Base-by-base conservation (phyloP, 768 basidiomycete genomes). In the Tylopilus subfusipes region DNA sequence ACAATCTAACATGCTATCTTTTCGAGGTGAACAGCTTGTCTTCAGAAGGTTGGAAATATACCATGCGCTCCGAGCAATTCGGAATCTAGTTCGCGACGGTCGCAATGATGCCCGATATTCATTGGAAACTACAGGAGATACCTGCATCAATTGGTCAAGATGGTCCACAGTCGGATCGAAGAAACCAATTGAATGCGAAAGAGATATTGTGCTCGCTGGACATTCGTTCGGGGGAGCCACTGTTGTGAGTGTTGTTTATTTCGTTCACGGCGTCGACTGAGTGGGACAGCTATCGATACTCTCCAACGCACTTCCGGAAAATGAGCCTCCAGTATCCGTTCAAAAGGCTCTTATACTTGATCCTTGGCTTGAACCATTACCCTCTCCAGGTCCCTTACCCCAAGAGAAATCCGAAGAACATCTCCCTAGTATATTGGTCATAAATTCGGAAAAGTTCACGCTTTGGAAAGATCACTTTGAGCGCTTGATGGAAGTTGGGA, bases 311-410 rank as follows among this genome's bases (percentile, higher is more conserved):
- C 76, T 83, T 7, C 75, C 78, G 18, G 66, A 67, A 25, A 68
- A 68, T 3, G 72, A 78, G 53, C 42, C 64, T 13, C 65, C 62
- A 3, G 74, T 92, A 51, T 85, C 84, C 0, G 70, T 88, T 47
- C 68, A 73, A 7, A 78, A 80, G 44, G 82, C 78, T 10, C 64
- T 93, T 21, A 75, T 86, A 21, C 77, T 90, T 18, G 92, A 94
- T 69, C 92, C 92, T 19, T 93, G 92, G 91, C 70, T 93, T 9
- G 89, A 93, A 52, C 88, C 90, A 18, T 63, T 91, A 22, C 78
- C 84, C 8, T 67, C 75, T 36, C 87, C 82, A 29, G 84, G 82
- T 5, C 84, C 74, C 0, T 53, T 49, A 1, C 74, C 68, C 18
- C 57, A 52, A 33, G 46, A 49, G 29, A 50, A 48, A 30, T 48